These are phyloP conservation scores for Boletus subparvulus DNA, from an alignment of 768 basidiomycete genomes.

Conservation along the genomic window DNA sequence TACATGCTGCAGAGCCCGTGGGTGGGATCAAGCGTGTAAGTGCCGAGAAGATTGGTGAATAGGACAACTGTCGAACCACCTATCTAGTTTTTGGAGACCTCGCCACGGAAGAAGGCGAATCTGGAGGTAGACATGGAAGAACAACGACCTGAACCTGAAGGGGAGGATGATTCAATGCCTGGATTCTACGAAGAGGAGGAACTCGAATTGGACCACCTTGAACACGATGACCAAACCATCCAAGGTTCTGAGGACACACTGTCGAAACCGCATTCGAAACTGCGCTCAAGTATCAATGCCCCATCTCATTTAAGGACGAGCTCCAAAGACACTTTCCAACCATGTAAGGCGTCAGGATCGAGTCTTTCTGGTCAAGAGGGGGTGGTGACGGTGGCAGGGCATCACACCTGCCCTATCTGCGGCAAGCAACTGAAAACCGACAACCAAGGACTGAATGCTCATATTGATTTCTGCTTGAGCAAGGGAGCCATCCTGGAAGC, in stretches of 20 bases:
- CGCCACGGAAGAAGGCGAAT: conserved; percentile 44
- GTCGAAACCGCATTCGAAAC: conserved; percentile 11
- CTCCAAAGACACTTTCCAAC: background rate
- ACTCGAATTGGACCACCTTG: conserved; percentile 19
- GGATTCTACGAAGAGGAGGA: conserved; percentile 53
- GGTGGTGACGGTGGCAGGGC: background rate
- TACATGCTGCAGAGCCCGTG: conserved; percentile 45
- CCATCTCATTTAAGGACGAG: background rate
- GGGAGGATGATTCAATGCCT: conserved; percentile 45
- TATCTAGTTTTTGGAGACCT: conserved; percentile 58
- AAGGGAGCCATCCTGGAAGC: conserved; percentile 73
- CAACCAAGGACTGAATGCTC: conserved; percentile 80
- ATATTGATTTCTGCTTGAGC: conserved; percentile 88
- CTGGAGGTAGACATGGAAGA: conserved; percentile 15
- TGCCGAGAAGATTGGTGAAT: background rate
- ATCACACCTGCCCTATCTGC: conserved; percentile 74
- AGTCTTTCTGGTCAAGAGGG: conserved; percentile 17
- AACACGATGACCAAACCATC: conserved; percentile 4
- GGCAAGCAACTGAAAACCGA: conserved; percentile 57
- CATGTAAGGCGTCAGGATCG: conserved; percentile 17
- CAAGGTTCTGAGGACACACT: conserved; percentile 8
- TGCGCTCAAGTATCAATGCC: conserved; percentile 3
- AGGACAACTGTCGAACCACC: background rate
- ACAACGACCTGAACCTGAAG: conserved; percentile 18
- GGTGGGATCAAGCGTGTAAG: conserved; percentile 74